A percentile compares a stretch with the other conserved stretches of the same genome.
These are phyloP conservation scores for Otatea glauca DNA, from an alignment of 176 grass and related monocot species.

Conservation along the genomic window DNA sequence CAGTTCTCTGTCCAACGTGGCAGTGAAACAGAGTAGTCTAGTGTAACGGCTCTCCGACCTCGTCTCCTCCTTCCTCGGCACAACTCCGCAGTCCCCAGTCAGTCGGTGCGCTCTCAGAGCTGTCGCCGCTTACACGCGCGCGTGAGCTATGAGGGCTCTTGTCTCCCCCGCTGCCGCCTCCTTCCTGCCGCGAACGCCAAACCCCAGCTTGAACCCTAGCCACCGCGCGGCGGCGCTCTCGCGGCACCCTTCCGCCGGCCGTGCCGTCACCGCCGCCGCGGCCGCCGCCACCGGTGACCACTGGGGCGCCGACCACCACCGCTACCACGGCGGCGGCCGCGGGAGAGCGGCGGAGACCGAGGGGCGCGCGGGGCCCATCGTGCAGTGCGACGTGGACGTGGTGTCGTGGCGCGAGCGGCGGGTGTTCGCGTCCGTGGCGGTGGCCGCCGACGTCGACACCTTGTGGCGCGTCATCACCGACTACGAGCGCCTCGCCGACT, in stretches of 20 bases:
- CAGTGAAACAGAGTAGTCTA: not conserved
- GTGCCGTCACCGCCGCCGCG: constrained; percentile 2
- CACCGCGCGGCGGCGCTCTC: constrained; percentile 28
- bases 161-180: constrained; percentile 35
- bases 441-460: constrained; percentile 78
- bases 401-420: constrained; percentile 94
- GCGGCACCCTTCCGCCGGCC: constrained; percentile 12
- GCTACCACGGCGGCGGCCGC: not conserved
- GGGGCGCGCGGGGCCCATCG: constrained; percentile 21
- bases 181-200: constrained; percentile 18
- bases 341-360: not conserved
- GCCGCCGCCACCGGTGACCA: constrained; percentile 53
- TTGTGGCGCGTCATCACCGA: constrained; percentile 94
- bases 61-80: not conserved
- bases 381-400: constrained; percentile 86
- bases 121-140: not conserved
- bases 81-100: not conserved
- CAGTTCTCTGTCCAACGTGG: not conserved
- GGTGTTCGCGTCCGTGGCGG: constrained; percentile 63
- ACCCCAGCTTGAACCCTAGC: not conserved
- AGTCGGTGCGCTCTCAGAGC: not conserved
- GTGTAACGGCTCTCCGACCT: not conserved
- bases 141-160: constrained; percentile 40
- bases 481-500: constrained; percentile 91
- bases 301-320: constrained; percentile 44